A percentile compares a stretch with the other conserved stretches of the same genome.
These are phyloP conservation scores for Pseudocercospora macadamiae DNA, from an alignment of 2,329 filamentous ascomycete species.

Conservation along the genomic window DNA sequence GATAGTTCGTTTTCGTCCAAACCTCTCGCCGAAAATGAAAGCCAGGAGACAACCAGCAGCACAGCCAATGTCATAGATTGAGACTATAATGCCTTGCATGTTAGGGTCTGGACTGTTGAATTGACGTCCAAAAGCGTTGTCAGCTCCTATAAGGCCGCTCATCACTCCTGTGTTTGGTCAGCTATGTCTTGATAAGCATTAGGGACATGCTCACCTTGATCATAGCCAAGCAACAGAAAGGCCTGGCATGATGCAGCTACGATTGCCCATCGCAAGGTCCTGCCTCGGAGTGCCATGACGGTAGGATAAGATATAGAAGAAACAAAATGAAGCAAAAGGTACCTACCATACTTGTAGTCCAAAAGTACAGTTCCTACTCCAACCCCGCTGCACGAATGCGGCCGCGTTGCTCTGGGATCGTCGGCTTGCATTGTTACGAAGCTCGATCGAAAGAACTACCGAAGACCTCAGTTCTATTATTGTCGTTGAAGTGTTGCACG, in stretches of 20 bases:
- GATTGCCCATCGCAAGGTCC: constrained; percentile 3
- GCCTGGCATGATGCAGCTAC: constrained; percentile 11
- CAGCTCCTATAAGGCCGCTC: constrained; percentile 12
- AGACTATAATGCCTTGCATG: constrained; percentile 9
- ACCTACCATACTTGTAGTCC: too few relatives aligned
- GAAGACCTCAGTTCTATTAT: too few relatives aligned
- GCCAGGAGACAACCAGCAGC: constrained; percentile 15
- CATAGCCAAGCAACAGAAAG: constrained; percentile 5
- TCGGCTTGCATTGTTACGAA: too few relatives aligned
- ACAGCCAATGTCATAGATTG: constrained; percentile 15
- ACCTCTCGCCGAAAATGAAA: constrained; percentile 17
- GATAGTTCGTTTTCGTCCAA: constrained; percentile 49
- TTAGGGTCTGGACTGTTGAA: constrained; percentile 5
- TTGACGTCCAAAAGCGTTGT: constrained; percentile 7
- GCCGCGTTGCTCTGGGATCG: too few relatives aligned
- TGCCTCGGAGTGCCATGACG: constrained; percentile 9
- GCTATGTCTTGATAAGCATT: background rate
- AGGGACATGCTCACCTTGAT: background rate
- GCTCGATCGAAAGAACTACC: too few relatives aligned
- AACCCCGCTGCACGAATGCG: too few relatives aligned
- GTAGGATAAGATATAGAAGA: too few relatives aligned
- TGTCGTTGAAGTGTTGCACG: too few relatives aligned
- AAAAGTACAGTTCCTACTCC: too few relatives aligned
- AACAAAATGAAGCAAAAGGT: too few relatives aligned
- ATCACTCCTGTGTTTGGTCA: constrained; percentile 3